Evolutionary conservation across 2,329 filamentous ascomycete species (phyloP), one percentile per base, ranked within the genome.

Genomic region (Ascochyta lentis): DNA sequence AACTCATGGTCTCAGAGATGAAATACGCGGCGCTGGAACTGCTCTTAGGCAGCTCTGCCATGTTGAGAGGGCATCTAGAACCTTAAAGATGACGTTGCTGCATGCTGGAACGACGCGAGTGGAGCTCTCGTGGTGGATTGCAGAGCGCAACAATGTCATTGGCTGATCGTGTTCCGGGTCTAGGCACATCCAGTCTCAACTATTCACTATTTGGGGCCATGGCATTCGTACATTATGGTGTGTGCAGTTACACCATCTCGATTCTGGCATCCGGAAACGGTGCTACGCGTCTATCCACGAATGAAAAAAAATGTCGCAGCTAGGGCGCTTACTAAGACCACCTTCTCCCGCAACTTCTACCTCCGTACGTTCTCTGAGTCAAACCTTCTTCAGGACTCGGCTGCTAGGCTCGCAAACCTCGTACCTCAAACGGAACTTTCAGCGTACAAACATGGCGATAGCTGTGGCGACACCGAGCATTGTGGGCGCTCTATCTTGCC

Each of bases 401-500:
- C 19, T 22, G 35, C 37, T 26, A 33, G 27, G n/a, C n/a, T 16
- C 54, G 40, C 56, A 26, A 29, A 33, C 47, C 51, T 57, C 54
- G 57, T 47, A 59, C 41, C 5, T 22, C 29, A 24, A 33, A 23
- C 12, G 22, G 19, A 37, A 13, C 48, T 43, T 29, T 9, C 19
- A 23, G n/a, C 16, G 4, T 10, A 13, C 26, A 38, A 59, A 38
- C 2, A 72, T 72, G 69, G 58, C 66, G 26, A 49, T 60, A 15
- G 44, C 57, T 33, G 49, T 43, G 15, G 45, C 62, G 4, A 49
- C 49, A 10, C 67, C 70, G 1, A 60, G 53, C 42, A 64, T 73
- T 27, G 71, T 74, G 2, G 71, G 71, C 41, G 68, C 71, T 40
- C 52, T 73, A 13, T 63, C 59, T 42, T 74, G 70, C 40, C 71